Evolutionary conservation across 2,329 filamentous ascomycete species (phyloP).

Genomic region (Ceratocystis cacaofunesta): DNA sequence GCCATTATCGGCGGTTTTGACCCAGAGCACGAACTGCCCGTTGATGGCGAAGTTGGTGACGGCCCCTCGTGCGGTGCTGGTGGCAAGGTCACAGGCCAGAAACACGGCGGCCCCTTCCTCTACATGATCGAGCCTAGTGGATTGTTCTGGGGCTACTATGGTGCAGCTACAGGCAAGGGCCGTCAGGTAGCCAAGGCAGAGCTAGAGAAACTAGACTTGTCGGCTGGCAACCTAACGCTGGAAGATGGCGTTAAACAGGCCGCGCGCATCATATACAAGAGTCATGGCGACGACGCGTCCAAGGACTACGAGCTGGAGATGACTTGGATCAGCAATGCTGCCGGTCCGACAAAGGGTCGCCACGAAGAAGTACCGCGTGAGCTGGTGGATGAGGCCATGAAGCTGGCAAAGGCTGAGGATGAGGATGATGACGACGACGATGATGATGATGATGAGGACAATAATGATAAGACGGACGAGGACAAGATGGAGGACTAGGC

Average conservation of each 20-base stretch:
- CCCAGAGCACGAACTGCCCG: constrained; percentile 66
- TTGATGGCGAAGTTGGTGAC: constrained; percentile 78
- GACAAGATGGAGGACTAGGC: constrained; percentile 82
- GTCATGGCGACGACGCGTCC: constrained; percentile 98
- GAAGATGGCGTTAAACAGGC: constrained; percentile 89
- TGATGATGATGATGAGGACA: constrained; percentile 49
- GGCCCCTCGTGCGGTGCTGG: constrained; percentile 69
- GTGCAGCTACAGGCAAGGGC: constrained; percentile 91
- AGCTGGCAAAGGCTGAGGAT: constrained; percentile 75
- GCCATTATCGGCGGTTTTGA: constrained; percentile 91
- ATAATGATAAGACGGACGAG: constrained; percentile 40
- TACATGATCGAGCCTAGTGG: constrained; percentile 99
- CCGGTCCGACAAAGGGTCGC: constrained; percentile 80
- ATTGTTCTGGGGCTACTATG: constrained; percentile 97
- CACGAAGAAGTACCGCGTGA: constrained; percentile 90
- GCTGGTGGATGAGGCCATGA: constrained; percentile 80
- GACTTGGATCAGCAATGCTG: constrained; percentile 82
- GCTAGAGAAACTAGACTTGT: constrained; percentile 90
- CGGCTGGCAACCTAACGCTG: constrained; percentile 60
- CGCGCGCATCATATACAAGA: constrained; percentile 89
- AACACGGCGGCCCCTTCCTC: constrained; percentile 76
- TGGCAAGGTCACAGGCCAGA: constrained; percentile 60
- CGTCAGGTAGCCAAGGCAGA: constrained; percentile 94
- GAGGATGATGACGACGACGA: constrained; percentile 37
- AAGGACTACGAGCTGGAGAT: constrained; percentile 99